phyloP scores from a whole-genome alignment of 2,329 filamentous ascomycete species.

The Emmonsiellopsis sp. region DNA sequence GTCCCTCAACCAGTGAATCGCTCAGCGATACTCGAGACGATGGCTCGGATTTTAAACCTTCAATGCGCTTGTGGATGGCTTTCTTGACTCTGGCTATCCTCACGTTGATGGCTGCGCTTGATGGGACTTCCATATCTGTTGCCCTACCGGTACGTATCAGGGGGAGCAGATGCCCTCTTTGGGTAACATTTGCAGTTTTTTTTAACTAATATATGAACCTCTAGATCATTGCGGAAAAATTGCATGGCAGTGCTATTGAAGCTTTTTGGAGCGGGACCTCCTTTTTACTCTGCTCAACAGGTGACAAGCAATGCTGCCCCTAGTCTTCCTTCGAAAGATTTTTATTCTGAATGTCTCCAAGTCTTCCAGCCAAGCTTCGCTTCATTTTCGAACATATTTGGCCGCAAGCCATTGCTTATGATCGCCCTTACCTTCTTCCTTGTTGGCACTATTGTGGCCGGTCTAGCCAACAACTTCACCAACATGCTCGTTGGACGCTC shows the following conservation, averaged over 20 bases:
- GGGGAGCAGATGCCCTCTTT: background rate
- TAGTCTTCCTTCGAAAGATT: background rate
- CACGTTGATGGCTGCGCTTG: conserved; percentile 54
- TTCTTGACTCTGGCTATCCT: conserved; percentile 47
- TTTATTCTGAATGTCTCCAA: conserved; percentile 9
- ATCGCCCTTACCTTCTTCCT: conserved; percentile 35
- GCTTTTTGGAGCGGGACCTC: conserved; percentile 65
- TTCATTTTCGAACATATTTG: conserved; percentile 40
- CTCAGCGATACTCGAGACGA: background rate
- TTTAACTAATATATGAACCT: background rate
- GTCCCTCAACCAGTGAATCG: background rate
- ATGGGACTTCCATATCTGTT: conserved; percentile 57
- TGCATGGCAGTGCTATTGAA: conserved; percentile 48
- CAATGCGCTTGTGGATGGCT: conserved; percentile 34
- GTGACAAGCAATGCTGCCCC: conserved; percentile 4
- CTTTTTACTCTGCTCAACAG: conserved; percentile 56
- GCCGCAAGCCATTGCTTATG: conserved; percentile 35
- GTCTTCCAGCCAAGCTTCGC: conserved; percentile 45
- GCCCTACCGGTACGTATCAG: conserved; percentile 40
- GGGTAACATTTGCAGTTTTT: background rate
- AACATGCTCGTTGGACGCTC: conserved; percentile 38
- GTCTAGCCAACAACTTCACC: conserved; percentile 33
- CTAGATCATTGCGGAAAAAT: conserved; percentile 42
- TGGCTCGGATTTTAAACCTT: conserved; percentile 12
- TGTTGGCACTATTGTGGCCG: conserved; percentile 36